Conservation (phyloP, 2,329 filamentous ascomycete species). For the Diaporthe batatas region DNA sequence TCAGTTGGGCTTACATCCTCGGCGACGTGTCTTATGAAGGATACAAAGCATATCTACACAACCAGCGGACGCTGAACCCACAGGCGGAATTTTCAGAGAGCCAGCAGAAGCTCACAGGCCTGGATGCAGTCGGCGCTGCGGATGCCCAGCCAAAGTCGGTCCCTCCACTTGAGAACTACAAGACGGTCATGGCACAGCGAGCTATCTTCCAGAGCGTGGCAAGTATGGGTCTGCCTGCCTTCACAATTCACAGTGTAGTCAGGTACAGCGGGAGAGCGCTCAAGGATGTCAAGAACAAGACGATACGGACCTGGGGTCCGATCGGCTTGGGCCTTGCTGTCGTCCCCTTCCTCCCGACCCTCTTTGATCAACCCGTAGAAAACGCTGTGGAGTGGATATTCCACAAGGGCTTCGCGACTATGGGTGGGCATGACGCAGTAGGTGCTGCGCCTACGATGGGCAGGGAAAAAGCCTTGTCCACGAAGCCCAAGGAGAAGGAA, state of each 20-base stretch:
- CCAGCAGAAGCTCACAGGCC: slow-evolving; percentile 63
- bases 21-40: slow-evolving; percentile 94
- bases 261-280: slow-evolving; percentile 88
- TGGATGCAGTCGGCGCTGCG: slow-evolving; percentile 51
- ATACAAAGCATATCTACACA: slow-evolving; percentile 93
- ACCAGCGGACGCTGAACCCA: slow-evolving; percentile 81
- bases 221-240: slow-evolving; percentile 92
- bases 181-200: slow-evolving; percentile 90
- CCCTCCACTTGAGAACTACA: slow-evolving; percentile 87
- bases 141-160: slow-evolving; percentile 56
- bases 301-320: slow-evolving; percentile 85
- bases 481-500: slow-evolving; percentile 61
- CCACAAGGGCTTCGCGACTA: slow-evolving; percentile 81
- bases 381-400: slow-evolving; percentile 91
- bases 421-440: slow-evolving; percentile 74
- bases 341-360: slow-evolving; percentile 84
- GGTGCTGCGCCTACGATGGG: slow-evolving; percentile 68
- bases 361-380: slow-evolving; percentile 95
- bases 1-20: slow-evolving; percentile 92
- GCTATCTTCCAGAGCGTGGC: slow-evolving; percentile 92
- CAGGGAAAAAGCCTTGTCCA: slow-evolving; percentile 61
- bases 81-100: slow-evolving; percentile 67
- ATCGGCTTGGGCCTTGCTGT: slow-evolving; percentile 85
- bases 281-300: slow-evolving; percentile 83
- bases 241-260: slow-evolving; percentile 94